phyloP scores from a whole-genome alignment of 257 asterid species.

The Jacaranda mimosifolia region DNA sequence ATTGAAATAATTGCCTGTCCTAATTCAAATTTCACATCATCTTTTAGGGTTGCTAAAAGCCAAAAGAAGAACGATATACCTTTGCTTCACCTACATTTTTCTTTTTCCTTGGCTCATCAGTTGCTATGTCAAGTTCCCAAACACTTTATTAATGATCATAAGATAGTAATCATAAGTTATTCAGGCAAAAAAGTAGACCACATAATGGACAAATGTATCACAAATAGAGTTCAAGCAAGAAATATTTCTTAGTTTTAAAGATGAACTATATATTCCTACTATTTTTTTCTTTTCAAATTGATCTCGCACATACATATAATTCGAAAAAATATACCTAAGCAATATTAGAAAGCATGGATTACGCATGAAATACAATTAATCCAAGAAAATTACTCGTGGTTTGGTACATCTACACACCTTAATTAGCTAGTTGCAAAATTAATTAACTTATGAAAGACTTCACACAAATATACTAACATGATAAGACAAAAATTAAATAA shows the following conservation, averaged over 20 bases:
- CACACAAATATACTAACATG: background rate
- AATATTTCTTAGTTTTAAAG: too few relatives aligned
- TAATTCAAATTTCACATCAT: background rate
- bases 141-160: conserved; percentile 6
- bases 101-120: conserved; percentile 5
- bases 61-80: conserved; percentile 21
- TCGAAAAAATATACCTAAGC: too few relatives aligned
- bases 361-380: background rate
- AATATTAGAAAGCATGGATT: too few relatives aligned
- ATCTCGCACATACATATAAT: too few relatives aligned
- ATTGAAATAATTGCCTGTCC: background rate
- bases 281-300: too few relatives aligned
- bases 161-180: conserved; percentile 1
- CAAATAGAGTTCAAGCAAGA: too few relatives aligned
- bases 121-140: conserved; percentile 18
- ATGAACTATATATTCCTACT: too few relatives aligned
- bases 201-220: background rate
- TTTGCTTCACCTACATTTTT: conserved; percentile 33
- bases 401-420: background rate
- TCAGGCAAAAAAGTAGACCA: background rate
- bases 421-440: background rate
- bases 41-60: conserved; percentile 19
- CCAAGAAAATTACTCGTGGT: background rate
- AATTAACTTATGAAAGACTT: background rate
- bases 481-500: background rate